phyloP scores from a whole-genome alignment of 257 asterid species.

The Primulina tabacum region DNA sequence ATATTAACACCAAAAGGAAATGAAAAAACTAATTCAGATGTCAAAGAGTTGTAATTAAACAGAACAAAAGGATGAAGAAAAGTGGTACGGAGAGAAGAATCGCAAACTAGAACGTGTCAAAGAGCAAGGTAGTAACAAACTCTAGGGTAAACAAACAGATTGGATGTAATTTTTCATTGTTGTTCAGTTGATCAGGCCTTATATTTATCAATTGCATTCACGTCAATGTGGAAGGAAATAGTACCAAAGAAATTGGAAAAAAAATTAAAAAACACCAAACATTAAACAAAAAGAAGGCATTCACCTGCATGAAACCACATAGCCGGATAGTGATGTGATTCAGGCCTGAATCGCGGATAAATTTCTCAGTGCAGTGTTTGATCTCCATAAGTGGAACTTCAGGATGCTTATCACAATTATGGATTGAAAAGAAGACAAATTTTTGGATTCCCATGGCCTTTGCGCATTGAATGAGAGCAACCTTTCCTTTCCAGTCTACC shows the following conservation, averaged over 20 bases:
- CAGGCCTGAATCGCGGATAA: slow-evolving; percentile 70
- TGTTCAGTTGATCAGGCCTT: slow-evolving; percentile 6
- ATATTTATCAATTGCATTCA: slow-evolving; percentile 8
- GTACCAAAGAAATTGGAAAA: slow-evolving; percentile 6
- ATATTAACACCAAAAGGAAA: slow-evolving; percentile 22
- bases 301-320: slow-evolving; percentile 99
- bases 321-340: slow-evolving; percentile 79
- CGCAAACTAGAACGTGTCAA: not conserved
- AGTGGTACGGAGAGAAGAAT: not conserved
- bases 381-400: slow-evolving; percentile 99
- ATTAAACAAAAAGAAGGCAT: slow-evolving; percentile 17
- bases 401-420: slow-evolving; percentile 97
- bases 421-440: slow-evolving; percentile 85
- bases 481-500: slow-evolving; percentile 99
- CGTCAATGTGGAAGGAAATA: slow-evolving; percentile 14
- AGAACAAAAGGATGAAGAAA: not conserved
- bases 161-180: not conserved
- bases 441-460: slow-evolving; percentile 64
- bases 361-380: slow-evolving; percentile 90
- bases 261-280: slow-evolving; percentile 11
- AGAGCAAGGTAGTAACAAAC: not conserved
- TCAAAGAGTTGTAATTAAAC: slow-evolving; percentile 14
- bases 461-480: slow-evolving; percentile 97
- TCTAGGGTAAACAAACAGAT: not conserved
- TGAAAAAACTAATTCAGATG: slow-evolving; percentile 15